These are phyloP conservation scores for Alternaria dauci DNA, from an alignment of 2,329 filamentous ascomycete genomes.

Conservation along the genomic window DNA sequence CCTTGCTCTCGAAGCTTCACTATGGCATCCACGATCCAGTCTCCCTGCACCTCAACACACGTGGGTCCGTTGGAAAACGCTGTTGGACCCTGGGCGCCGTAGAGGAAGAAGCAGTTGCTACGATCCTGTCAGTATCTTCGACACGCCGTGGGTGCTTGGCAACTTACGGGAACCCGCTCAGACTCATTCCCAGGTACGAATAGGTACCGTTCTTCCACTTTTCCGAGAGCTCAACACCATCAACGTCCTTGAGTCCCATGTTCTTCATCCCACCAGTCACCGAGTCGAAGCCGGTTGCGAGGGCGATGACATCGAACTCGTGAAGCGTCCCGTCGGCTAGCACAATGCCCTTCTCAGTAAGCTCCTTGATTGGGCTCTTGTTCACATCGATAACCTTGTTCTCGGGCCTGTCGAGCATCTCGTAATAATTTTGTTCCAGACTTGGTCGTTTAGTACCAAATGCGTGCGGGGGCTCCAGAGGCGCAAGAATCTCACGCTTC, in stretches of 20 bases:
- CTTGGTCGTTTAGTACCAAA: slow-evolving; percentile 59
- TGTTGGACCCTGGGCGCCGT: slow-evolving; percentile 58
- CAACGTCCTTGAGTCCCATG: slow-evolving; percentile 49
- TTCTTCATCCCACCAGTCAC: slow-evolving; percentile 55
- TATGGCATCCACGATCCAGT: slow-evolving; percentile 57
- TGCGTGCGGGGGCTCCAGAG: slow-evolving; percentile 54
- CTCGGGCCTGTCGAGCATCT: slow-evolving; percentile 55
- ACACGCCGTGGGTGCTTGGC: neutral
- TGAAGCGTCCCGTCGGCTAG: slow-evolving; percentile 52
- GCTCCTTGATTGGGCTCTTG: slow-evolving; percentile 51
- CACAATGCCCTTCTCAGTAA: slow-evolving; percentile 52
- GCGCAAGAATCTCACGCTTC: slow-evolving; percentile 59
- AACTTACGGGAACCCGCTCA: slow-evolving; percentile 46
- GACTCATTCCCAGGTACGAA: slow-evolving; percentile 55
- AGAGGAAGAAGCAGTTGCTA: slow-evolving; percentile 56
- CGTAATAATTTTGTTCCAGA: slow-evolving; percentile 59
- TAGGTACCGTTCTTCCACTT: slow-evolving; percentile 54
- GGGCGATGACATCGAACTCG: slow-evolving; percentile 56
- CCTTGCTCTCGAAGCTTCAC: slow-evolving; percentile 49
- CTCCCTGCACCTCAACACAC: slow-evolving; percentile 56
- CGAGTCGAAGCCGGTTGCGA: slow-evolving; percentile 58
- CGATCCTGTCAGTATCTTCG: neutral
- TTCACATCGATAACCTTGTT: slow-evolving; percentile 56
- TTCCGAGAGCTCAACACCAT: slow-evolving; percentile 49
- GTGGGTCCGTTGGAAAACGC: slow-evolving; percentile 58